Evolutionary conservation across 768 basidiomycete genomes (phyloP).

Genomic region (Leccinum obscurum): DNA sequence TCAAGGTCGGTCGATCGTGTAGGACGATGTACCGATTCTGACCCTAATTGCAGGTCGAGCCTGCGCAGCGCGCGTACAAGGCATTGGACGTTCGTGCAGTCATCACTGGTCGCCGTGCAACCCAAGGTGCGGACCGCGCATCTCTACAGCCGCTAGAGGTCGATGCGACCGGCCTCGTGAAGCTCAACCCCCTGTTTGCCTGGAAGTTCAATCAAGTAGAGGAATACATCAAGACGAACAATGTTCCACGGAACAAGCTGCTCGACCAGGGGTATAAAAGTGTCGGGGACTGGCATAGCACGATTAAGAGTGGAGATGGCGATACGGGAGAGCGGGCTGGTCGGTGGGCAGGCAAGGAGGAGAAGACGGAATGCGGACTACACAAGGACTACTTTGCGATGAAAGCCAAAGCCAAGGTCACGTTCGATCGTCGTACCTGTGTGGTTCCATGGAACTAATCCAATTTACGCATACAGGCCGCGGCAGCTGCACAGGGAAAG

Average conservation of each 20-base stretch:
- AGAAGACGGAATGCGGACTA: conserved; percentile 94
- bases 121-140: conserved; percentile 88
- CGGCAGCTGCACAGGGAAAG: neutral
- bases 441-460: neutral
- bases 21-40: neutral
- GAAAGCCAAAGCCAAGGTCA: conserved; percentile 53
- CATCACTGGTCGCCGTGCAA: conserved; percentile 93
- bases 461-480: neutral
- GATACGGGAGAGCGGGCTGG: conserved; percentile 78
- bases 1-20: conserved; percentile 62
- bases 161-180: conserved; percentile 86
- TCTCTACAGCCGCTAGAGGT: conserved; percentile 84
- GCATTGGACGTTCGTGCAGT: conserved; percentile 77
- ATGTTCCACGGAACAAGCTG: conserved; percentile 86
- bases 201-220: conserved; percentile 89
- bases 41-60: conserved; percentile 69
- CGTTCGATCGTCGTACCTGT: neutral
- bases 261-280: conserved; percentile 91
- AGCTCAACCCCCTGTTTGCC: conserved; percentile 89
- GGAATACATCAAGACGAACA: conserved; percentile 76
- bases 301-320: conserved; percentile 61
- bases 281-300: conserved; percentile 98
- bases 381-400: conserved; percentile 89
- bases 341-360: conserved; percentile 81
- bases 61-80: conserved; percentile 84